Base-by-base conservation (phyloP, 2,329 filamentous ascomycete species). In the Pestalotiopsis sp. region DNA sequence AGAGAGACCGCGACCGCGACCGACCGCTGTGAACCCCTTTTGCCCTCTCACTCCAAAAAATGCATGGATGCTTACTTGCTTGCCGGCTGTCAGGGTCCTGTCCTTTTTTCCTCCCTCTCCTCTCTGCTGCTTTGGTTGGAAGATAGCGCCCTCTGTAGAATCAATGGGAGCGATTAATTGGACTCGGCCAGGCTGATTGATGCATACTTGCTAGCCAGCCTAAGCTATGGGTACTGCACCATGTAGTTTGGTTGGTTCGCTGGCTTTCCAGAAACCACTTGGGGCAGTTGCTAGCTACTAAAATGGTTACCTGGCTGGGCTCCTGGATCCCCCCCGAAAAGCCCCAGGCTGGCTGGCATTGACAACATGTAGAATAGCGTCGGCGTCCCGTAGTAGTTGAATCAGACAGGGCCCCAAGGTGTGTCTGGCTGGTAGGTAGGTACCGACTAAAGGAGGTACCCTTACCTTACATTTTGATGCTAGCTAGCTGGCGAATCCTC, bases 381-480 rank as follows among this genome's bases (percentile, higher is more conserved):
- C 20, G 45, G 45, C 45, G 45, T 52, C 45, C 45, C 45, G 45
- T 52, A 52, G 45, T 52, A 36, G 31, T 36, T 36, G 45, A 52
- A 52, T 52, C 45, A 23, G 45, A 52, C 45, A n/a, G 13, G 17
- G 23, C 23, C 17, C 45, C 20, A 52, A 9, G 20, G 12, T 14
- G n/a, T n/a, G 14, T 17, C 25, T 64, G 20, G 4, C 56, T 58
- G 20, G 20, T 36, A 14, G 57, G 57, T 13, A n/a, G 23, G 25
- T 9, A 59, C 57, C 57, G 23, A 59, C 57, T 36, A 27, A 36
- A 36, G 25, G 27, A 27, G 27, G 23, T 59, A 36, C 57, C 23
- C 41, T 64, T n/a, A 39, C 14, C 41, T 64, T 25, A 39, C 60
- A 63, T 63, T 60, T 62, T 62, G 59, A 62, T 62, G 59, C 59